Evolutionary conservation across 768 basidiomycete species (phyloP).

Genomic region (Amanita pallidorosea): DNA sequence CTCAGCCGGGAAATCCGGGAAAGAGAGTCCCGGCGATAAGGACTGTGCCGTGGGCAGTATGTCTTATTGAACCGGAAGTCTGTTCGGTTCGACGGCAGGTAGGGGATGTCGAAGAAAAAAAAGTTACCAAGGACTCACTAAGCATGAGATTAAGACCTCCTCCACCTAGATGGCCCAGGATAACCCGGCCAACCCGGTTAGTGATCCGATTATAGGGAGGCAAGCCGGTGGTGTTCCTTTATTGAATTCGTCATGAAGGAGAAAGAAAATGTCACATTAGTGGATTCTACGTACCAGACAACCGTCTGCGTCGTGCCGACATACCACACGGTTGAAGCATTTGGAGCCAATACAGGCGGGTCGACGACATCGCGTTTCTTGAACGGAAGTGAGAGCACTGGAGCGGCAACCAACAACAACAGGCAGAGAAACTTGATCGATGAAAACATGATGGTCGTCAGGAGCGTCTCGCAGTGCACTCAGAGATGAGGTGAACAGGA

Average conservation of each 20-base stretch:
- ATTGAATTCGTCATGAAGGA: background rate
- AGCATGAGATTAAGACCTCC: constrained; percentile 43
- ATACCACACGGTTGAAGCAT: constrained; percentile 35
- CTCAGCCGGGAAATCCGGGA: background rate
- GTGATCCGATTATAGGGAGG: constrained; percentile 35
- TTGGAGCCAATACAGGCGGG: constrained; percentile 40
- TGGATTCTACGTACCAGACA: constrained; percentile 33
- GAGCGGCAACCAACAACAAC: constrained; percentile 16
- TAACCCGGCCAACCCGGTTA: constrained; percentile 36
- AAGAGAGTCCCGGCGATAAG: background rate
- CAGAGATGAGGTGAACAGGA: constrained; percentile 14
- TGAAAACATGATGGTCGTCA: constrained; percentile 16
- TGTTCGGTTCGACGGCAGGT: background rate
- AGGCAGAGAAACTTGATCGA: constrained; percentile 19
- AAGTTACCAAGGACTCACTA: constrained; percentile 22
- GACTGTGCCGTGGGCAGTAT: background rate
- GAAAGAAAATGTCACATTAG: background rate
- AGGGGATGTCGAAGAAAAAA: background rate
- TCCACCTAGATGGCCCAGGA: constrained; percentile 37
- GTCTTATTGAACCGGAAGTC: background rate
- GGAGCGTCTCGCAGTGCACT: constrained; percentile 2
- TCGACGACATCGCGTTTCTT: constrained; percentile 32
- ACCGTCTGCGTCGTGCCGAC: constrained; percentile 36
- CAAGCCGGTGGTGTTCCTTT: constrained; percentile 40
- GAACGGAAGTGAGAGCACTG: constrained; percentile 23